Conservation (phyloP, 805 yeast species). For the Teunomyces stri region DNA sequence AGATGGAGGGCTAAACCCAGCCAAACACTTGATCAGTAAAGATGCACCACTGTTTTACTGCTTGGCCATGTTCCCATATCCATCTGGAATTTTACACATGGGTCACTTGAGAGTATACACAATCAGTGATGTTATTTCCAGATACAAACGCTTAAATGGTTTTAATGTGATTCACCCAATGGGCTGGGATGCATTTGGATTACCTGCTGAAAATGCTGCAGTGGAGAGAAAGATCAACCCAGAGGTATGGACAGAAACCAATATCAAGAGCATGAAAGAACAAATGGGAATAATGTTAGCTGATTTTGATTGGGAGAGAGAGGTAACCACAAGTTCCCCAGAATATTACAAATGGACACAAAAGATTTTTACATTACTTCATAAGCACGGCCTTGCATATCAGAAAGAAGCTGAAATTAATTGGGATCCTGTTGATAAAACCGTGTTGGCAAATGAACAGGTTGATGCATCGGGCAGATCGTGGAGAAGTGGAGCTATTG, state of each 20-base stretch:
- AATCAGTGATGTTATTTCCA: conserved; percentile 77
- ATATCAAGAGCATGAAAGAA: conserved; percentile 80
- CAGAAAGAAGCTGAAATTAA: conserved; percentile 84
- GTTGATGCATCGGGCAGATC: conserved; percentile 88
- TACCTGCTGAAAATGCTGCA: conserved; percentile 98
- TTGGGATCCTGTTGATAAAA: conserved; percentile 96
- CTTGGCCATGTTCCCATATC: conserved; percentile 92
- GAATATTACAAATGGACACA: conserved; percentile 94
- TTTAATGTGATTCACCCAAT: conserved; percentile 85
- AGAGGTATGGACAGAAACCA: conserved; percentile 73
- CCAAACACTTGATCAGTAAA: conserved; percentile 15
- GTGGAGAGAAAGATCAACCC: conserved; percentile 81
- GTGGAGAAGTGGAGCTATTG: conserved; percentile 96
- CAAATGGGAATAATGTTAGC: conserved; percentile 79
- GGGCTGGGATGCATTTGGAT: conserved; percentile 99
- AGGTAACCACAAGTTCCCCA: conserved; percentile 79
- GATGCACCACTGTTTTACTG: conserved; percentile 50
- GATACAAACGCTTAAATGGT: conserved; percentile 77
- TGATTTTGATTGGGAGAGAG: conserved; percentile 92
- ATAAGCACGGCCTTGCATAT: conserved; percentile 79
- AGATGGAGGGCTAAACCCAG: conserved; percentile 36
- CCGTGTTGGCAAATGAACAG: conserved; percentile 94
- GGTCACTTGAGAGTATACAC: conserved; percentile 95
- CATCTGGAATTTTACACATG: conserved; percentile 89
- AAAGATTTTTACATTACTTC: conserved; percentile 69